Conservation (phyloP, 495 filamentous ascomycete species). For the Chlorociboria aeruginascens region DNA sequence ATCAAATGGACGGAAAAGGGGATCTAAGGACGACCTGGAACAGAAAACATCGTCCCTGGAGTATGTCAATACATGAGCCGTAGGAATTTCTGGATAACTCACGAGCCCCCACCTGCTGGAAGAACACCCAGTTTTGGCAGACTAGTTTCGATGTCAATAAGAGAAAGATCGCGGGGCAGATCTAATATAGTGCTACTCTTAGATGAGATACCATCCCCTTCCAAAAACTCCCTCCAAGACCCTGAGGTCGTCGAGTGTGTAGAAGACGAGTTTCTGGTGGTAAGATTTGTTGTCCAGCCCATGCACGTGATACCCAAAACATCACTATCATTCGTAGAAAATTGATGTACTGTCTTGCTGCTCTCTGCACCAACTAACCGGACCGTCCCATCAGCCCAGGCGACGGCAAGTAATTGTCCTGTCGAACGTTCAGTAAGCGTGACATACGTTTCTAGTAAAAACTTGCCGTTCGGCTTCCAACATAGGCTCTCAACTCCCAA, state of each 20-base stretch:
- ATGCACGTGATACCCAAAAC: slow-evolving; percentile 46
- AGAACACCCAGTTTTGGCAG: slow-evolving; percentile 70
- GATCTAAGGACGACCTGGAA: slow-evolving; percentile 56
- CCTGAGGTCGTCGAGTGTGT: not conserved
- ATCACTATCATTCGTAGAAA: slow-evolving; percentile 28
- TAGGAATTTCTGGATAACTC: slow-evolving; percentile 20
- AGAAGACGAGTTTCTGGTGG: slow-evolving; percentile 25
- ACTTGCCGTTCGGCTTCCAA: slow-evolving; percentile 75
- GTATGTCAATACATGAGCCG: slow-evolving; percentile 14
- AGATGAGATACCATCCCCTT: slow-evolving; percentile 2
- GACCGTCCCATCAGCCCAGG: slow-evolving; percentile 60
- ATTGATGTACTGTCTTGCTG: slow-evolving; percentile 65
- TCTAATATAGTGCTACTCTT: slow-evolving; percentile 34
- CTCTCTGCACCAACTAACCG: slow-evolving; percentile 64
- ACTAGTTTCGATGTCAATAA: slow-evolving; percentile 67
- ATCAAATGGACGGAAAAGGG: slow-evolving; percentile 50
- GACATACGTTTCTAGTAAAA: not conserved
- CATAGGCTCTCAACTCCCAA: slow-evolving; percentile 26
- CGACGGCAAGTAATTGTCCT: slow-evolving; percentile 68
- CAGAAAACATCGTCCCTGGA: slow-evolving; percentile 59
- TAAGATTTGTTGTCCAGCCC: slow-evolving; percentile 62
- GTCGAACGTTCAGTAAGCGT: slow-evolving; percentile 7
- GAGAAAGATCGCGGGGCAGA: slow-evolving; percentile 65
- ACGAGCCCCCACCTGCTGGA: slow-evolving; percentile 47
- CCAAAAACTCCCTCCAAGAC: slow-evolving; percentile 22